phyloP scores from a whole-genome alignment of 2,329 filamentous ascomycete species.

The Fusarium kyushuense region DNA sequence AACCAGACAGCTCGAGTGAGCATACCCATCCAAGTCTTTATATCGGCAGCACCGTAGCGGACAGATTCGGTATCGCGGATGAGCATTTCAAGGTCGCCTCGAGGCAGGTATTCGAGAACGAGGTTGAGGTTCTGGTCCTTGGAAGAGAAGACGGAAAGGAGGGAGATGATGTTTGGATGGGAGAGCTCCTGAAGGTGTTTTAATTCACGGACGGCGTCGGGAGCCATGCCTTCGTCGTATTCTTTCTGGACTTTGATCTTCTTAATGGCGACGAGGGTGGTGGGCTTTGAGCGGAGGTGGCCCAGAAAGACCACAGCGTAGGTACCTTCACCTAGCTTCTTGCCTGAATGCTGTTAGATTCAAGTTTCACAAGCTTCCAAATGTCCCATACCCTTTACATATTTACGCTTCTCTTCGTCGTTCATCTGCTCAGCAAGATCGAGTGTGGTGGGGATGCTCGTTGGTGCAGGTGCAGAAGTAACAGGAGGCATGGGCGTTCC shows the following conservation, averaged over 20 bases:
- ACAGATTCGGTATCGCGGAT: constrained; percentile 85
- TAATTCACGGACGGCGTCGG: constrained; percentile 95
- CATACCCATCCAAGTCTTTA: constrained; percentile 99
- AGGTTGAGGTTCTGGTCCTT: constrained; percentile 97
- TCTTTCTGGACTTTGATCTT: constrained; percentile 90
- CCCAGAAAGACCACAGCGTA: constrained; percentile 96
- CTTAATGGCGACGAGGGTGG: constrained; percentile 87
- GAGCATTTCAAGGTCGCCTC: constrained; percentile 95
- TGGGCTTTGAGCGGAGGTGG: constrained; percentile 78
- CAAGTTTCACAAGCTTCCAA: too few relatives aligned
- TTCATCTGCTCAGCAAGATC: constrained; percentile 85
- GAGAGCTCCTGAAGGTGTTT: constrained; percentile 94
- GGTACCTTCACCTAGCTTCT: constrained; percentile 94
- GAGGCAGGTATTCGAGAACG: constrained; percentile 91
- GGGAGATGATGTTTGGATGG: constrained; percentile 94
- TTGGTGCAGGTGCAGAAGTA: constrained; percentile 46
- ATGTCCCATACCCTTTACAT: constrained; percentile 77
- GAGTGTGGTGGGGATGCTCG: constrained; percentile 56
- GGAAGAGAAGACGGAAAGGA: constrained; percentile 92
- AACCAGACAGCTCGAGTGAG: constrained; percentile 93
- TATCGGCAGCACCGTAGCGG: constrained; percentile 86
- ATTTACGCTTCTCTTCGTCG: constrained; percentile 85
- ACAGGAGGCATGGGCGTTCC: constrained; percentile 58
- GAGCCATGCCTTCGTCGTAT: constrained; percentile 90
- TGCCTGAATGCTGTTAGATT: constrained; percentile 65